These are phyloP conservation scores for Plasmodium malariae DNA, from an alignment of 169 alveolate genomes.

Conservation along the genomic window DNA sequence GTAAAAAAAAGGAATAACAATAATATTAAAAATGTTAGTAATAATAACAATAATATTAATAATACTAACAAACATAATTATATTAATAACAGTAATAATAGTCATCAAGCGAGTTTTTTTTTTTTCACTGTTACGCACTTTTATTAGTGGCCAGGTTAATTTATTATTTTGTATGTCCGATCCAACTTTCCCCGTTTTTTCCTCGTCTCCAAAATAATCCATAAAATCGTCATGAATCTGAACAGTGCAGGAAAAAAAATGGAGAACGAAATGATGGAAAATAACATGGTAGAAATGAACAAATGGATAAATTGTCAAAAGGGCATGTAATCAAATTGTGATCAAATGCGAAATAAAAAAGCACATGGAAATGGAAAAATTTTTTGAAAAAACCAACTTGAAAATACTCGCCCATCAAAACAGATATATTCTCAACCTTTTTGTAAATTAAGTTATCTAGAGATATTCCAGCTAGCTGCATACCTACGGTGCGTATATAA, in stretches of 20 bases:
- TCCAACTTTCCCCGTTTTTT: conserved; percentile 83
- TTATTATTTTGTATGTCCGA: conserved; percentile 86
- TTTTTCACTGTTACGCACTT: conserved; percentile 56
- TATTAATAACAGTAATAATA: too few species aligned
- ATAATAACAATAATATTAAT: too few species aligned
- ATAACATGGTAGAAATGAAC: neutral
- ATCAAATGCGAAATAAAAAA: neutral
- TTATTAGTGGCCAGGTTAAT: conserved; percentile 85
- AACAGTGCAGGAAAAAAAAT: neutral
- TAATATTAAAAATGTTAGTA: too few species aligned
- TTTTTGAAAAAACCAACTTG: conserved; percentile 70
- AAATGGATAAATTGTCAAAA: too few species aligned
- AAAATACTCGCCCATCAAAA: conserved; percentile 82
- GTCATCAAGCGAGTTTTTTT: neutral
- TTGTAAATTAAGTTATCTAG: conserved; percentile 77
- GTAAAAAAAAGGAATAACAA: too few species aligned
- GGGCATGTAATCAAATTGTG: too few species aligned
- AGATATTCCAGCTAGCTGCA: conserved; percentile 80
- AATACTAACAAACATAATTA: too few species aligned
- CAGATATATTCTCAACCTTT: conserved; percentile 80
- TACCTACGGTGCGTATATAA: conserved; percentile 67
- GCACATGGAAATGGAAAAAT: neutral
- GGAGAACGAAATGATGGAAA: neutral
- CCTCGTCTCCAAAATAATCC: conserved; percentile 81
- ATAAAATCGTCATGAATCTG: conserved; percentile 86